Evolutionary conservation across 2,329 filamentous ascomycete genomes (phyloP), one percentile per base, ranked within the genome.

Genomic region (Hypoxylon sp.): DNA sequence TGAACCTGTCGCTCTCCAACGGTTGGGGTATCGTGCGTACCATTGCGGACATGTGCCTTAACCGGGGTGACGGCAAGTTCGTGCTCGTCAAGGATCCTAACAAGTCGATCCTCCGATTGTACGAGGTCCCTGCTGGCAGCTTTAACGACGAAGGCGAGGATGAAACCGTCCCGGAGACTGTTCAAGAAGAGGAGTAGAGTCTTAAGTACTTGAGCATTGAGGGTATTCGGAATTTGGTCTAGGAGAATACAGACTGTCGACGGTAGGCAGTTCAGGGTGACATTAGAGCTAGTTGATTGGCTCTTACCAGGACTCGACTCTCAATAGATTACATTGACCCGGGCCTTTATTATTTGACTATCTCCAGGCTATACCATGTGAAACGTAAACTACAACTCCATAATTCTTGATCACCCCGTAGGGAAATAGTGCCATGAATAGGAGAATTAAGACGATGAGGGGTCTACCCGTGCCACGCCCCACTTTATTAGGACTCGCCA

Each of bases 11-110:
- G 75, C 87, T 98, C 62, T 92, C 91, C 82, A 99, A 99, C 82
- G 96, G 96, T 69, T 99, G 96, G 96, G 96, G 96, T 80, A 98
- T 99, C 71, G 96, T 99, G 65, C 93, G 96, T 72, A 99, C 96
- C 53, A 97, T 99, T 76, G 93, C 93, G 74, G 96, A 99, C 81
- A 96, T 98, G 91, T 91, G 90, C 75, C 86, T 94, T 74, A 88
- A 90, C 80, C 88, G 90, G 80, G 85, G 89, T 48, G 91, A 94
- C 73, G 91, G 90, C 80, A 94, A 94, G 83, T 96, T 92, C 74
- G 90, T 96, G 48, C 85, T 91, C 19, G 88, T 91, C 76, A 91
- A 91, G 90, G 96, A 99, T 81, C 96, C 96, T 64, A 99, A 99
- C 87, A 98, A 97, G 90, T 88, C 91, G 63, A 93, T 97, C 70